Percentiles rank a stretch among this genome's conserved stretches.
phyloP scores from a whole-genome alignment of 2,329 filamentous ascomycete genomes.

The Xylaria sp. region DNA sequence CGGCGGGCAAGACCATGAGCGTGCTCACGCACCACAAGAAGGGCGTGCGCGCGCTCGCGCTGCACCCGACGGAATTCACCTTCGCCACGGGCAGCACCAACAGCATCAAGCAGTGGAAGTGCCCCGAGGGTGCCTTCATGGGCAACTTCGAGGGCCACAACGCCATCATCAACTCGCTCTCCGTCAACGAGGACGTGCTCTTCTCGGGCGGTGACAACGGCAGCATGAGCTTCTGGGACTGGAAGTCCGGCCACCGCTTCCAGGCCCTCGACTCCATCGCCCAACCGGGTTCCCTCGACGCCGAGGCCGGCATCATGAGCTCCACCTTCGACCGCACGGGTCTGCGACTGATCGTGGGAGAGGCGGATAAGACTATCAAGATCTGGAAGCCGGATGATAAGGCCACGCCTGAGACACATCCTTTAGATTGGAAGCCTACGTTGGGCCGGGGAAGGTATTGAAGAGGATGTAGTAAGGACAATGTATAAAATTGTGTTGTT shows the following conservation, averaged over 20 bases:
- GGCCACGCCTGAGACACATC: constrained; percentile 90
- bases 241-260: constrained; percentile 95
- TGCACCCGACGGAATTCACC: constrained; percentile 93
- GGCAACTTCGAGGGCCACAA: constrained; percentile 98
- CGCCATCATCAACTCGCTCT: constrained; percentile 92
- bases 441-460: constrained; percentile 81
- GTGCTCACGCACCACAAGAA: constrained; percentile 99
- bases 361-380: constrained; percentile 98
- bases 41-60: constrained; percentile 84
- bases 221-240: constrained; percentile 98
- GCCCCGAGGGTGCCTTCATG: constrained; percentile 97
- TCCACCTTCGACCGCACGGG: constrained; percentile 93
- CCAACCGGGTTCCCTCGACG: constrained; percentile 92
- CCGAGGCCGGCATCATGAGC: constrained; percentile 94
- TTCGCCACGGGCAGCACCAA: constrained; percentile 93
- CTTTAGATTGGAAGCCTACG: constrained; percentile 90
- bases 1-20: constrained; percentile 94
- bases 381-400: constrained; percentile 95
- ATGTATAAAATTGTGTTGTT: constrained; percentile 6
- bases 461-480: constrained; percentile 15
- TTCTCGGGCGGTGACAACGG: constrained; percentile 97
- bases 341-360: constrained; percentile 88
- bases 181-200: constrained; percentile 92
- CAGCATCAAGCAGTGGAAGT: constrained; percentile 99
- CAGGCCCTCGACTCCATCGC: constrained; percentile 91